Percentiles rank a stretch among this genome's conserved stretches.
These are phyloP conservation scores for Stagonosporopsis tanaceti DNA, from an alignment of 2,329 filamentous ascomycete species.

Conservation along the genomic window DNA sequence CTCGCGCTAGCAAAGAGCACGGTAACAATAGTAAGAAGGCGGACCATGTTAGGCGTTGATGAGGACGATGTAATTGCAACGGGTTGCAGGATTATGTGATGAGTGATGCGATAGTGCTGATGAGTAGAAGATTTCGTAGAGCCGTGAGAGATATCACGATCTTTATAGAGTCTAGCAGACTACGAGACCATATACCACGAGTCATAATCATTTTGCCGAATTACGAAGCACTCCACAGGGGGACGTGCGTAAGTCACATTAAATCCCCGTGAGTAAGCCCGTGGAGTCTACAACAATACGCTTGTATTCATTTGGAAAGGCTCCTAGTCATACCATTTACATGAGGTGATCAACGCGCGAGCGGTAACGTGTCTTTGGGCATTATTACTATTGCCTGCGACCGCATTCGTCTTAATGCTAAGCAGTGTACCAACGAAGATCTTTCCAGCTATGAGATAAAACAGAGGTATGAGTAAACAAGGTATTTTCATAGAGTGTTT, in stretches of 20 bases:
- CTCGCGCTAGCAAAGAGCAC: constrained; percentile 11
- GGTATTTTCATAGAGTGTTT: constrained; percentile 3
- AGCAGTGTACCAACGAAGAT: constrained; percentile 8
- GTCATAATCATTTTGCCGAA: constrained; percentile 8
- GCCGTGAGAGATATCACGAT: constrained; percentile 1
- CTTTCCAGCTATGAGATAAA: constrained; percentile 2
- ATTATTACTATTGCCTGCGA: constrained; percentile 10
- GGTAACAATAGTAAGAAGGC: constrained; percentile 12
- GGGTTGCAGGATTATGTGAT: constrained; percentile 4
- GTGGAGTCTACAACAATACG: constrained; percentile 8
- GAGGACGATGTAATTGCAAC: constrained; percentile 3
- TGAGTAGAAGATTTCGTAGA: constrained; percentile 6
- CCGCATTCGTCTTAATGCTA: constrained; percentile 3
- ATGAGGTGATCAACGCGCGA: not conserved
- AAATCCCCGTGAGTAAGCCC: constrained; percentile 9
- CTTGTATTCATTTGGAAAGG: not conserved
- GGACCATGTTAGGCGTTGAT: constrained; percentile 14
- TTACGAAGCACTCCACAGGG: constrained; percentile 10
- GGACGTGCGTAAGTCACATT: constrained; percentile 10
- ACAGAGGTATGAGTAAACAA: constrained; percentile 4
- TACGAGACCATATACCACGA: constrained; percentile 5
- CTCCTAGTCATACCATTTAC: constrained; percentile 9
- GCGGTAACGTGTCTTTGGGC: constrained; percentile 6
- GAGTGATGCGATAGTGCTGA: constrained; percentile 7
- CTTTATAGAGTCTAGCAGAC: constrained; percentile 9